phyloP scores from a whole-genome alignment of 352 stramenopile species.

The Pythium aristosporum region DNA sequence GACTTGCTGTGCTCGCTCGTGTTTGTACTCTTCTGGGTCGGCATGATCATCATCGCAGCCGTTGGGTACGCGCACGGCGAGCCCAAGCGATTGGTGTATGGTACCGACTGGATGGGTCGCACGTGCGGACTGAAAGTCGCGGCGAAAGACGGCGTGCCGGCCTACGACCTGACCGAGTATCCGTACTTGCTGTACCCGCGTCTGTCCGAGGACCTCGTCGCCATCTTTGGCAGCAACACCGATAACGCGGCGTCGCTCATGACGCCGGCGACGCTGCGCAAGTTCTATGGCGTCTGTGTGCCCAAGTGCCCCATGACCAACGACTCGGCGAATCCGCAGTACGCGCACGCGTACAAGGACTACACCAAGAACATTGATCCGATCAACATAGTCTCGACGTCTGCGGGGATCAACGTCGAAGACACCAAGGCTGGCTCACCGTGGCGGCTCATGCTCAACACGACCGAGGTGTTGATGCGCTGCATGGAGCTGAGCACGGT shows the following conservation, averaged over 20 bases:
- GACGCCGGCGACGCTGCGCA: slow-evolving; percentile 30
- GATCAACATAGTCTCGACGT: slow-evolving; percentile 34
- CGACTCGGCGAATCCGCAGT: slow-evolving; percentile 34
- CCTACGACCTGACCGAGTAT: slow-evolving; percentile 70
- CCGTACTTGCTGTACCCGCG: slow-evolving; percentile 73
- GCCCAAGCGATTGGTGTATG: slow-evolving; percentile 74
- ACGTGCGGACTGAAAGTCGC: slow-evolving; percentile 58
- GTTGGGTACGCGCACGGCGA: slow-evolving; percentile 66
- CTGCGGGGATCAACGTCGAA: slow-evolving; percentile 35
- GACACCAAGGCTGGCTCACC: slow-evolving; percentile 56
- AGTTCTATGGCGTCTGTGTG: slow-evolving; percentile 51
- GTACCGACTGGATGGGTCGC: slow-evolving; percentile 67
- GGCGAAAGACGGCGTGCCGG: slow-evolving; percentile 40
- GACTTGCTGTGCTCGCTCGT: slow-evolving; percentile 52
- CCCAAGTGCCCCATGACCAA: slow-evolving; percentile 51
- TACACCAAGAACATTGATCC: slow-evolving; percentile 38
- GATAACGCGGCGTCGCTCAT: slow-evolving; percentile 24
- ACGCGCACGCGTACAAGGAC: slow-evolving; percentile 63
- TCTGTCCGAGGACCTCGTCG: slow-evolving; percentile 55
- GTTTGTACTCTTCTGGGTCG: slow-evolving; percentile 42
- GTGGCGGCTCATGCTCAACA: slow-evolving; percentile 64
- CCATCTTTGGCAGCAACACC: slow-evolving; percentile 17
- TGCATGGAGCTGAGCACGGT: slow-evolving; percentile 68
- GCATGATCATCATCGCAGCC: slow-evolving; percentile 67
- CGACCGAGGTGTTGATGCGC: slow-evolving; percentile 61